These are phyloP conservation scores for Aphanocladium album DNA, from an alignment of 2,329 filamentous ascomycete genomes.

Conservation along the genomic window DNA sequence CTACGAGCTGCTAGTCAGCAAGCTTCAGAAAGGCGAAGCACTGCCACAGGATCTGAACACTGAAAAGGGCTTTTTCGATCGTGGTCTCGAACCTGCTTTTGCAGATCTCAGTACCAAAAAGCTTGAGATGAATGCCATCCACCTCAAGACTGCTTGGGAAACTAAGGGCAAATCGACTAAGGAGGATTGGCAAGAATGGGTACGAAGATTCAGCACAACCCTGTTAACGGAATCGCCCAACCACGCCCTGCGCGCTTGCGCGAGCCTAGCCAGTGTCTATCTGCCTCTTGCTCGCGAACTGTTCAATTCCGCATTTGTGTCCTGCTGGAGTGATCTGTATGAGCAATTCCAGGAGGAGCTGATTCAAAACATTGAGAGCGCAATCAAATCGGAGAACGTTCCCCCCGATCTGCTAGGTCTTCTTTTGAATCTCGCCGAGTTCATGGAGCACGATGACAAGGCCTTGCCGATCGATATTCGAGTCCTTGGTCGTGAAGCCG, in stretches of 20 bases:
- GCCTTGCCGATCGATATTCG: constrained; percentile 95
- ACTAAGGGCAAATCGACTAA: constrained; percentile 94
- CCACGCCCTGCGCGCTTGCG: constrained; percentile 88
- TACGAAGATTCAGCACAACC: constrained; percentile 92
- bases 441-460: constrained; percentile 99
- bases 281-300: constrained; percentile 85
- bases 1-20: constrained; percentile 87
- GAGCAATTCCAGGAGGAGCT: constrained; percentile 96
- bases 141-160: constrained; percentile 96
- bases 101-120: constrained; percentile 88
- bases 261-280: constrained; percentile 84
- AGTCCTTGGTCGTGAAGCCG: constrained; percentile 88
- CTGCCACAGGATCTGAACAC: constrained; percentile 93
- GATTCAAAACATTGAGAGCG: constrained; percentile 90
- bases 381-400: constrained; percentile 91
- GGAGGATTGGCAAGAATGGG: constrained; percentile 99
- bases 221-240: constrained; percentile 93
- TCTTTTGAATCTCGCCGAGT: constrained; percentile 92
- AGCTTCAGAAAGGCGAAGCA: constrained; percentile 89
- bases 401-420: constrained; percentile 93
- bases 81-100: constrained; percentile 73
- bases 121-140: constrained; percentile 93
- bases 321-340: constrained; percentile 97
- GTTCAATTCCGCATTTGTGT: constrained; percentile 98
- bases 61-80: constrained; percentile 72